Base-by-base conservation (phyloP, 345 rosid genomes). In the Pugionium cornutum region DNA sequence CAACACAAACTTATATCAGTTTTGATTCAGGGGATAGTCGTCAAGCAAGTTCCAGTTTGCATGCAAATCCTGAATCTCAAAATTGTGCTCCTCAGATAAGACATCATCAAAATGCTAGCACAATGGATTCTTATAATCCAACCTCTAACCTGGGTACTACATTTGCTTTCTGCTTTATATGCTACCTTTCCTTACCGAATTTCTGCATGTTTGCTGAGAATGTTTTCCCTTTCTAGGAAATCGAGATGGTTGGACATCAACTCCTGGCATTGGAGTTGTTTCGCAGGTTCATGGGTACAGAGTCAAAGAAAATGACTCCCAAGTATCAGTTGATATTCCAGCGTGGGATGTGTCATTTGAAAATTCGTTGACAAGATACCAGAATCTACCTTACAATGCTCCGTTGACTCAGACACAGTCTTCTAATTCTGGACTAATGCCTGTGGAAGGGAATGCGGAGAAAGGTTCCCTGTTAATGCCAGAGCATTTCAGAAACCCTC, bases 281-380 rank as follows among this genome's bases (percentile, higher is more conserved):
- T 63, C 85, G 18, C 68, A 78, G 64, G 70, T 64, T 58, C 77
- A 66, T 69, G 79, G 79, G 64, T 74, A 74, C 65, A 74, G 75
- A 62, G 77, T 74, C 11, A 75, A 62, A 59, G 81, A 53, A 37
- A 73, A 69, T 55, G 86, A 76, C 55, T 71, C 83, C 45, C 94
- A 81, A 68, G 80, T 70, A 40, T 74, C 78, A 53, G 81, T 70
- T 78, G 81, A 81, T 69, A 64, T 84, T 74, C 70, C 78, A 72
- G 82, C 84, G 34, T 88, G 94, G 88, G 89, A 84, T 75, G 89
- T 74, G 53, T 83, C 81, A 63, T 79, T 80, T 70, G 79, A 78
- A 47, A 83, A 80, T 62, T 77, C 84, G 51, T 62, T 65, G 64
- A 46, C 76, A 53, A 83, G 78, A 58, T 67, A 73, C 61, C 70